Evolutionary conservation across 2,329 filamentous ascomycete genomes (phyloP), one percentile per base, ranked within the genome.

Genomic region (Fusarium zealandicum): DNA sequence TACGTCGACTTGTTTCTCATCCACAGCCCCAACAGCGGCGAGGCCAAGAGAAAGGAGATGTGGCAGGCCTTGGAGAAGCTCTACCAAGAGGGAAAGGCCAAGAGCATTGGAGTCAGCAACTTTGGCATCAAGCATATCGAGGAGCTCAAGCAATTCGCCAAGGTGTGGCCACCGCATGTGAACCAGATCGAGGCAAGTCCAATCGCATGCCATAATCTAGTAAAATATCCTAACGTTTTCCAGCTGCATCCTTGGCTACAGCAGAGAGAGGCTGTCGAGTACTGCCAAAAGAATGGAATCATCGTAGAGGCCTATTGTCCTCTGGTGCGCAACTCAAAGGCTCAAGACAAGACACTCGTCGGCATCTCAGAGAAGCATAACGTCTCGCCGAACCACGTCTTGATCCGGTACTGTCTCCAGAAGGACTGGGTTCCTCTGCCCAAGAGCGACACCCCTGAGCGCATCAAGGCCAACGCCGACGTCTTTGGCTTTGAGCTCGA

Each of bases 241-340:
- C 42, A 89, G 85, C 78, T 90, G 4, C 87, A 90, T 66, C 87
- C 88, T 0, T 90, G 86, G 86, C 80, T 78, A 52, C 87, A 90
- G 67, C 73, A 76, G 47, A 58, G 61, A 11, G 64, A 71, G 2
- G 68, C 71, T 14, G 70, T 72, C 0, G 60, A 61, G 8, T 75
- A 73, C 55, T 93, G 90, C 83, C 89, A 91, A 80, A 87, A 90
- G 77, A 80, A 92, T 72, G 88, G 87, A 69, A 92, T 93, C 77
- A 30, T 67, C 3, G 49, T 75, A 4, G 65, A 75, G 59, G 73
- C 73, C 3, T 75, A 74, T 20, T 70, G 70, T 11, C 73, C 73
- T 2, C 58, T 75, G 2, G 72, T 69, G 6, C 63, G 70, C 7
- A 72, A 70, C 33, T 31, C 57, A 20, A 69, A 66, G n/a, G 60